Conservation (phyloP, 2,329 filamentous ascomycete genomes). For the Graphiopsis chlorocephala region DNA sequence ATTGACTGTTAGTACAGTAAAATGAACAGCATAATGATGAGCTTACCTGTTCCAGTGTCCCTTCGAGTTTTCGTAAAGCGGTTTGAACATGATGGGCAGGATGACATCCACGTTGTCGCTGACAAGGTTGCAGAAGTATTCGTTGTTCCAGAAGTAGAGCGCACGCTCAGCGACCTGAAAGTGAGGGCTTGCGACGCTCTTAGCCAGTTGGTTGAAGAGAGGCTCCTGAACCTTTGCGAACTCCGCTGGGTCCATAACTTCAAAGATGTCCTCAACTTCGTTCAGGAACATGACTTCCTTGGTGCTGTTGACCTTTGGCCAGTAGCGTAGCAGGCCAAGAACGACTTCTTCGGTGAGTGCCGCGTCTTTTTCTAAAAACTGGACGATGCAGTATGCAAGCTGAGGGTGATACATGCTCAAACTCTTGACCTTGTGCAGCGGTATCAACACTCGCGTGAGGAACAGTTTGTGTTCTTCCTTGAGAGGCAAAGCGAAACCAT, state of each 20-base stretch:
- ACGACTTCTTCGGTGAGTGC: conserved; percentile 97
- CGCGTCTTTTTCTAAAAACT: conserved; percentile 97
- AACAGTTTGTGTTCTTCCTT: conserved; percentile 99
- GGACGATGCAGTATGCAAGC: conserved; percentile 96
- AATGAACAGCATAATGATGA: neutral
- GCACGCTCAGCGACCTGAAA: conserved; percentile 98
- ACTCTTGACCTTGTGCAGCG: conserved; percentile 96
- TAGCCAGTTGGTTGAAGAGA: conserved; percentile 93
- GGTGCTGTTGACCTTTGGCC: conserved; percentile 99
- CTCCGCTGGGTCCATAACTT: conserved; percentile 98
- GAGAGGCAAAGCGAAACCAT: conserved; percentile 91
- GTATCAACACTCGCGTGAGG: conserved; percentile 86
- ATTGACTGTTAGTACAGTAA: conserved; percentile 22
- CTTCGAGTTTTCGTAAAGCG: conserved; percentile 97
- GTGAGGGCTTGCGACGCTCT: conserved; percentile 96
- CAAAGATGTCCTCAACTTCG: conserved; percentile 98
- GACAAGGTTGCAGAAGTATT: conserved; percentile 98
- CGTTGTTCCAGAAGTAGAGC: conserved; percentile 99
- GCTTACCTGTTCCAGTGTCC: conserved; percentile 93
- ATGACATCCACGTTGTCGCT: conserved; percentile 99
- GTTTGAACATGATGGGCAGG: conserved; percentile 97
- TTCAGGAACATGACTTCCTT: conserved; percentile 99
- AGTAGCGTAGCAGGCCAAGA: conserved; percentile 88
- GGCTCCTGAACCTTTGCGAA: conserved; percentile 99
- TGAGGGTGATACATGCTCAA: conserved; percentile 99